phyloP scores from a whole-genome alignment of 2,329 filamentous ascomycete genomes.

The Coleophoma cylindrospora region DNA sequence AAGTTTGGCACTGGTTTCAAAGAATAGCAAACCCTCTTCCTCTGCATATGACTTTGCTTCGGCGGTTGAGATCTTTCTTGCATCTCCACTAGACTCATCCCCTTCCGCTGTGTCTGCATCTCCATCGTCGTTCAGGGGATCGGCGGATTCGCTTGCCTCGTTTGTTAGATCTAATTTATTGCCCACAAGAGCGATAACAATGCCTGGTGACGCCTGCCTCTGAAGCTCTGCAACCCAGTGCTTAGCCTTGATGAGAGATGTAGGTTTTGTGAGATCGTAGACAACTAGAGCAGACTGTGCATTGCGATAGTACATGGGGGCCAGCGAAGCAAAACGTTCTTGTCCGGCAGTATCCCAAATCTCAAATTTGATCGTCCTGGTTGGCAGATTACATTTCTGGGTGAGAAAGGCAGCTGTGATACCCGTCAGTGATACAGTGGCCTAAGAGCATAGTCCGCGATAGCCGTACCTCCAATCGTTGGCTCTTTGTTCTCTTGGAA shows the following conservation, averaged over 20 bases:
- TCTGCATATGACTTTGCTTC: slow-evolving; percentile 93
- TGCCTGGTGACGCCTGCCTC: slow-evolving; percentile 90
- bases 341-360: slow-evolving; percentile 99
- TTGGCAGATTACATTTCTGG: slow-evolving; percentile 96
- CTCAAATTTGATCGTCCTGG: slow-evolving; percentile 86
- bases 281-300: slow-evolving; percentile 96
- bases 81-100: slow-evolving; percentile 64
- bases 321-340: slow-evolving; percentile 92
- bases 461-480: slow-evolving; percentile 81
- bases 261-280: slow-evolving; percentile 96
- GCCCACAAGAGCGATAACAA: slow-evolving; percentile 93
- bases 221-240: slow-evolving; percentile 98
- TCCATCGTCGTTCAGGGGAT: slow-evolving; percentile 41
- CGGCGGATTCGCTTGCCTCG: slow-evolving; percentile 42
- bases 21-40: slow-evolving; percentile 90
- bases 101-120: slow-evolving; percentile 41
- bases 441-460: neutral
- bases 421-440: slow-evolving; percentile 5
- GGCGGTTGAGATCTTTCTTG: slow-evolving; percentile 82
- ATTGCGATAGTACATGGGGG: slow-evolving; percentile 99
- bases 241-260: slow-evolving; percentile 92
- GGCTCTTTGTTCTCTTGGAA: slow-evolving; percentile 99
- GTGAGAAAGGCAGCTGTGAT: slow-evolving; percentile 85
- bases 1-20: slow-evolving; percentile 97
- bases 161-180: slow-evolving; percentile 92